Base-by-base conservation (phyloP, 352 stramenopile genomes). In the Phytophthora aleatoria region DNA sequence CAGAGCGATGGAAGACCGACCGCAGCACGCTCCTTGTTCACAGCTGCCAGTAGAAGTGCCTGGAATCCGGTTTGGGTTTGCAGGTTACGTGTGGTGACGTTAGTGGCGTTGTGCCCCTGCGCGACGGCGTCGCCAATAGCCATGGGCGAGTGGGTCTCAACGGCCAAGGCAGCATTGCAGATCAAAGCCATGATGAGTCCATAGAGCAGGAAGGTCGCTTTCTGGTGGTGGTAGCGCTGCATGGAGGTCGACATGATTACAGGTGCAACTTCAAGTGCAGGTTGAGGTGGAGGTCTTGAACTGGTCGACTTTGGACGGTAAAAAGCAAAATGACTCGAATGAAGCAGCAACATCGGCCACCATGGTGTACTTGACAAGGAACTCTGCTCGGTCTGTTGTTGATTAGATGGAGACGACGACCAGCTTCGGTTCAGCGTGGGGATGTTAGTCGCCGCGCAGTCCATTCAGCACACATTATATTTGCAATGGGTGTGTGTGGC, bases 21-120 rank as follows among this genome's bases (percentile, higher is more conserved):
- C 13, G 77, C 69, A n/a, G 63, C 55, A 20, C 79, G 79, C 55
- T 86, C 69, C 16, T 62, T 69, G 57, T 87, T 89, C 27, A 85
- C 75, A 5, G 79, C 77, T n/a, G 44, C 69, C 11, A 87, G 73
- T 47, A 88, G 55, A 11, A 65, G 55, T 24, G 57, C 59, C 50
- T 65, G 57, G 47, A 70, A 71, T 31, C 56, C 56, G 15, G 28
- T 70, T 33, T 73, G 57, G 13, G 54, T 60, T 54, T 73, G 66
- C 24, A 73, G 38, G 43, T 70, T 30, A 12, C 66, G 66, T 16
- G 51, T 33, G 26, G 52, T 61, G 35, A 20, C 36, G 35, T 69
- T 50, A 5, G 26, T 57, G 28, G 27, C 31, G 12, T 45, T n/a
- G 20, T 38, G 50, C 36, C 20, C 26, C 7, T 67, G 28, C 5